Evolutionary conservation across 345 rosid species (phyloP).

Genomic region (Linum usitatissimum): DNA sequence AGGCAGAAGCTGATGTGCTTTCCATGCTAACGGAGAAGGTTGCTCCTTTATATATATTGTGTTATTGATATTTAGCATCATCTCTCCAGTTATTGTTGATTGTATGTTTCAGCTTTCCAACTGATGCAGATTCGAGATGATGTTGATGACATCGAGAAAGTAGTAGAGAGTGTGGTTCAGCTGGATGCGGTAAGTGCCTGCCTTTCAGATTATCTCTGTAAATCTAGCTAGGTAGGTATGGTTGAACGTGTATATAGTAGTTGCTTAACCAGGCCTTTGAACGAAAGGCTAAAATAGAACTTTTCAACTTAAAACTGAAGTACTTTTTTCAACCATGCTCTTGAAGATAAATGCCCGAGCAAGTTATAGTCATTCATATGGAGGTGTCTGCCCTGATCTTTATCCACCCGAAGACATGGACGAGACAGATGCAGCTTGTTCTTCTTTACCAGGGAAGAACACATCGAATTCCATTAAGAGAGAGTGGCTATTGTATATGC

Average conservation of each 20-base stretch:
- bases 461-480: conserved; percentile 19
- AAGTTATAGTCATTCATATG: conserved; percentile 61
- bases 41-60: conserved; percentile 11
- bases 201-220: conserved; percentile 4
- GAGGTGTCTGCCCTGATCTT: conserved; percentile 61
- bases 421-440: conserved; percentile 21
- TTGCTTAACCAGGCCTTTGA: not conserved
- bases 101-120: conserved; percentile 19
- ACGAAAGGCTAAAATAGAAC: not conserved
- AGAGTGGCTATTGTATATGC: conserved; percentile 72
- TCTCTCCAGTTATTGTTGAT: conserved; percentile 13
- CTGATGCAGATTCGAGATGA: conserved; percentile 52
- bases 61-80: conserved; percentile 8
- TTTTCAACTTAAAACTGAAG: not conserved
- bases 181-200: conserved; percentile 59
- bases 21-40: conserved; percentile 72
- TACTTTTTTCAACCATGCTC: conserved; percentile 9
- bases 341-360: conserved; percentile 85
- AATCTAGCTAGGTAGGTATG: not conserved
- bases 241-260: not conserved
- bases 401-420: conserved; percentile 40
- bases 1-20: conserved; percentile 78
- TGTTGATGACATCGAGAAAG: conserved; percentile 47
- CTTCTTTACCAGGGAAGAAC: conserved; percentile 21
- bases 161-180: conserved; percentile 36